Conservation (phyloP, 169 alveolate genomes). For the Theileria annulata region DNA sequence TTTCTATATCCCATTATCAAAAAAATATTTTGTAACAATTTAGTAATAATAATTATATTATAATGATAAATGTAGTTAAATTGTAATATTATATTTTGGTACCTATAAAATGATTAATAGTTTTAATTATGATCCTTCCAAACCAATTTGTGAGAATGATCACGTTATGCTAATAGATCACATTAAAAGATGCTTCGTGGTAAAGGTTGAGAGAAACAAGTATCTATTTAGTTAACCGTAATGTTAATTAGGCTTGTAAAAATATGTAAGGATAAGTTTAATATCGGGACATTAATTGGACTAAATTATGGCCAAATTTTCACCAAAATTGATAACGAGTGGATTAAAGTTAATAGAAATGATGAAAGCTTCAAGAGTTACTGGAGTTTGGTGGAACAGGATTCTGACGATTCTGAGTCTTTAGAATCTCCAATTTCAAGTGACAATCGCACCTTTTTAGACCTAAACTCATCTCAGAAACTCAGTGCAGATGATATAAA, state of each 20-base stretch:
- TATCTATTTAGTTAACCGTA: not conserved
- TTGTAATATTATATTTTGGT: not conserved
- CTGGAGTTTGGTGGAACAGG: conserved; percentile 25
- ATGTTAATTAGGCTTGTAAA: conserved; percentile 21
- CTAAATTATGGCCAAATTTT: conserved; percentile 49
- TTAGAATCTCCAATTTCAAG: not conserved
- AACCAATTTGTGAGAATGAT: conserved; percentile 52
- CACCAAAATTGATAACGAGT: conserved; percentile 31
- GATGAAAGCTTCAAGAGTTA: conserved; percentile 36
- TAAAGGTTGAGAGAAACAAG: conserved; percentile 47
- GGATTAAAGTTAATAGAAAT: conserved; percentile 44
- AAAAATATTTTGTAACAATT: too few relatives aligned
- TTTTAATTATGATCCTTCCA: conserved; percentile 21
- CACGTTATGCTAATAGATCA: conserved; percentile 46
- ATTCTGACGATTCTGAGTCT: conserved; percentile 2
- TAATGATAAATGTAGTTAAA: not conserved
- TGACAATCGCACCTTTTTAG: conserved; percentile 48
- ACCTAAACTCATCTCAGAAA: conserved; percentile 46
- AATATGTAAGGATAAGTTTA: conserved; percentile 55
- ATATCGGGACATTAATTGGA: conserved; percentile 36
- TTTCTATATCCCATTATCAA: not conserved
- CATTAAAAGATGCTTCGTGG: conserved; percentile 52
- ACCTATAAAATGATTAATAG: conserved; percentile 3
- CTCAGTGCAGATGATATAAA: conserved; percentile 50
- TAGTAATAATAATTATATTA: too few relatives aligned